phyloP scores from a whole-genome alignment of 805 yeast genomes.

The Barnettozyma californica region DNA sequence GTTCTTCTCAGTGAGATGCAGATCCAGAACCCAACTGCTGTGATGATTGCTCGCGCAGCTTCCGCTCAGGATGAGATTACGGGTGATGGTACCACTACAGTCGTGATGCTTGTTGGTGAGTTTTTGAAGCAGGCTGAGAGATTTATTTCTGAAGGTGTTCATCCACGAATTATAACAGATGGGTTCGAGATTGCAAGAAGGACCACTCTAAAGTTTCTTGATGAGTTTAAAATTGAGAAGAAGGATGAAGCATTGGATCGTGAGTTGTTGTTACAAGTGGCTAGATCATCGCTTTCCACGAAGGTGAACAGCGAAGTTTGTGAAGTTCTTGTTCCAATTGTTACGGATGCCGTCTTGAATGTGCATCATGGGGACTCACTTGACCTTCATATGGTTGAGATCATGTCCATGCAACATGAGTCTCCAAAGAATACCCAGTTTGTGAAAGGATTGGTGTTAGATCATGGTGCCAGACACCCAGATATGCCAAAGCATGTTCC shows the following conservation, averaged over 20 bases:
- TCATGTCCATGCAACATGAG: constrained; percentile 96
- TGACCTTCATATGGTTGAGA: constrained; percentile 96
- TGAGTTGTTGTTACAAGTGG: constrained; percentile 86
- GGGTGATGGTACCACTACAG: constrained; percentile 99
- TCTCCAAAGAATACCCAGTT: constrained; percentile 78
- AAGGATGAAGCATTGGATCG: constrained; percentile 50
- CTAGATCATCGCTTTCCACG: constrained; percentile 82
- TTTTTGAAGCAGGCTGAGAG: constrained; percentile 91
- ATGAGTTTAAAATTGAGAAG: constrained; percentile 49
- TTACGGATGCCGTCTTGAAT: constrained; percentile 89
- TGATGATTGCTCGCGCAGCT: constrained; percentile 94
- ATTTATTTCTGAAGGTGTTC: constrained; percentile 87
- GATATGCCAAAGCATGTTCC: constrained; percentile 91
- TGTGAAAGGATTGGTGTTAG: constrained; percentile 85
- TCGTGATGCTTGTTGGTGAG: constrained; percentile 90
- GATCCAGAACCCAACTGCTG: constrained; percentile 86
- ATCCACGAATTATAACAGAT: constrained; percentile 90
- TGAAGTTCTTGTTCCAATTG: constrained; percentile 84
- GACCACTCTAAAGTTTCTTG: constrained; percentile 64
- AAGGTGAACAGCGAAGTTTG: constrained; percentile 76
- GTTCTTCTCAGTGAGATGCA: constrained; percentile 94
- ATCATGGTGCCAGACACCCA: constrained; percentile 98
- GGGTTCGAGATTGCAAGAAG: constrained; percentile 90
- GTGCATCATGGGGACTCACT: constrained; percentile 55
- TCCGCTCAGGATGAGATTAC: constrained; percentile 98